These are phyloP conservation scores for Bipolaris sorokiniana DNA, from an alignment of 2,329 filamentous ascomycete species.

Conservation along the genomic window DNA sequence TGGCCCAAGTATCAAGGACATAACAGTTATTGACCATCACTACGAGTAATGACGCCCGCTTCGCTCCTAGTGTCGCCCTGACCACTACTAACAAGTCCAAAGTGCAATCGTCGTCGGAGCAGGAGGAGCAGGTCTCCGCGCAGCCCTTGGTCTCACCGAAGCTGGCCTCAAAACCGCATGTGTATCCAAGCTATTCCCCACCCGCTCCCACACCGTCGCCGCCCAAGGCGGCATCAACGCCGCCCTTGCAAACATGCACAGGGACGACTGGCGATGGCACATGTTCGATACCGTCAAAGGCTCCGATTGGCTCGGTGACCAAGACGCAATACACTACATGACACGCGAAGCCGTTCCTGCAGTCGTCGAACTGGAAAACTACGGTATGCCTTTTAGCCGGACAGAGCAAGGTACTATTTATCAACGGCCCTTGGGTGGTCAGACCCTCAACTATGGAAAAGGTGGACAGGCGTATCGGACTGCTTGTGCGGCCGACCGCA, in stretches of 20 bases:
- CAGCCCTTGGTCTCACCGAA: slow-evolving; percentile 68
- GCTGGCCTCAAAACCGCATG: slow-evolving; percentile 69
- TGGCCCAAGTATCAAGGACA: slow-evolving; percentile 21
- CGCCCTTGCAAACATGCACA: slow-evolving; percentile 62
- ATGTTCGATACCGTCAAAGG: slow-evolving; percentile 67
- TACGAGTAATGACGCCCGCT: slow-evolving; percentile 36
- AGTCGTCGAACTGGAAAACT: slow-evolving; percentile 62
- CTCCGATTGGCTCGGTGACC: slow-evolving; percentile 65
- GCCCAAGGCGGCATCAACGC: slow-evolving; percentile 70
- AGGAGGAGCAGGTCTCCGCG: slow-evolving; percentile 67
- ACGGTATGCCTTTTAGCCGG: slow-evolving; percentile 61
- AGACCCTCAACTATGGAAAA: slow-evolving; percentile 55
- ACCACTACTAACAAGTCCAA: slow-evolving; percentile 7
- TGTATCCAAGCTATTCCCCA: slow-evolving; percentile 69
- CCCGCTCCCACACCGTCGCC: slow-evolving; percentile 69
- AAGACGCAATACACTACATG: slow-evolving; percentile 67
- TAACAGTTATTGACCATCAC: slow-evolving; percentile 44
- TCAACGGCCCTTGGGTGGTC: slow-evolving; percentile 57
- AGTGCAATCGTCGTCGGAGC: slow-evolving; percentile 57
- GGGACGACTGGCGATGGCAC: slow-evolving; percentile 66
- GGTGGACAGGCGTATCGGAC: slow-evolving; percentile 58
- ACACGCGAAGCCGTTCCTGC: slow-evolving; percentile 61
- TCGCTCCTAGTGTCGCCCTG: background rate
- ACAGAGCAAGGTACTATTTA: slow-evolving; percentile 56
- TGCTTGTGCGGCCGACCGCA: slow-evolving; percentile 56